Evolutionary conservation across 192 early-diverging fungal species (phyloP).

Genomic region (Umbelopsis vinacea): DNA sequence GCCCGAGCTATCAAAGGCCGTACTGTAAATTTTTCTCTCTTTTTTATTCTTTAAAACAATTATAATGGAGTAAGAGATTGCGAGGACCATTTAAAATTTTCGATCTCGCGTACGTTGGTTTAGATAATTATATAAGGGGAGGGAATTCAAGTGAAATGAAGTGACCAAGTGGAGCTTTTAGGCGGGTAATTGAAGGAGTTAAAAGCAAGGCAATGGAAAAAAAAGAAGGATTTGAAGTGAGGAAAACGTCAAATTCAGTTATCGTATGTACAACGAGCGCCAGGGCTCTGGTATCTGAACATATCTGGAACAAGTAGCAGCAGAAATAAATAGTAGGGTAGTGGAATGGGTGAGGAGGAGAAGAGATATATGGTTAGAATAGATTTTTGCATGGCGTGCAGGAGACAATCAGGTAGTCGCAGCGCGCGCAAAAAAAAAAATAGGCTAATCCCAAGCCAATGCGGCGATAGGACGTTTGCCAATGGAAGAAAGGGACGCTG

Average conservation of each 20-base stretch:
- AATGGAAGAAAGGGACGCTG: conserved; percentile 18
- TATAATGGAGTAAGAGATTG: not conserved
- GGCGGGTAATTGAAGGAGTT: not conserved
- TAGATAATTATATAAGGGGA: not conserved
- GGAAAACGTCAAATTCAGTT: not conserved
- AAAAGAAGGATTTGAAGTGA: not conserved
- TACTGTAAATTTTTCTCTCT: not conserved
- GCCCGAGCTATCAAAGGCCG: too few relatives aligned
- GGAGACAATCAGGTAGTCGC: too few relatives aligned
- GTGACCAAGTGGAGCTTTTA: too few relatives aligned
- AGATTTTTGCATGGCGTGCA: too few relatives aligned
- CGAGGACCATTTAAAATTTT: not conserved
- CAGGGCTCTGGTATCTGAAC: not conserved
- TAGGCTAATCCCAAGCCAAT: conserved; percentile 11
- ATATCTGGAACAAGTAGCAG: conserved; percentile 10
- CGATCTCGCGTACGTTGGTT: not conserved
- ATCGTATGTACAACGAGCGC: not conserved
- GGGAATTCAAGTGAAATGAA: too few relatives aligned
- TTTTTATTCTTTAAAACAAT: not conserved
- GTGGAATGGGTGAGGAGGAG: not conserved
- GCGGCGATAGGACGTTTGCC: conserved; percentile 7
- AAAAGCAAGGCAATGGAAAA: not conserved
- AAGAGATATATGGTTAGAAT: not conserved
- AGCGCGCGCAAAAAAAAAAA: not conserved
- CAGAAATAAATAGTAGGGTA: conserved; percentile 1